Percentiles rank a stretch among this genome's conserved stretches.
These are phyloP conservation scores for Globisporangium paroecandrum DNA, from an alignment of 352 stramenopile species.

Conservation along the genomic window DNA sequence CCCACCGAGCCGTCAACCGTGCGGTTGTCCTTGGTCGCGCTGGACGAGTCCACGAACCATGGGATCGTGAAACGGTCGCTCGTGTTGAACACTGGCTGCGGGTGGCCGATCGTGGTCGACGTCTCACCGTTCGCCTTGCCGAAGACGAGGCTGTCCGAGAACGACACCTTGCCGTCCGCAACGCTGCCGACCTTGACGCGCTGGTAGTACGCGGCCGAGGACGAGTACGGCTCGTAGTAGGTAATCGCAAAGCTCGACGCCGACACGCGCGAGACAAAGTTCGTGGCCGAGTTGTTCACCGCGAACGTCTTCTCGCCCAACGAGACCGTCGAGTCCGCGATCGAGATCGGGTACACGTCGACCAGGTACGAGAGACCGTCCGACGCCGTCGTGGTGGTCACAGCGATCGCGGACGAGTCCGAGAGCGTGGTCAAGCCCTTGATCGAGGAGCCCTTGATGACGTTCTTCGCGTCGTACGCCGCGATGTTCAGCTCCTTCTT, in stretches of 20 bases:
- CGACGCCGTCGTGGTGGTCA: constrained; percentile 44
- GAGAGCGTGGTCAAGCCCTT: constrained; percentile 67
- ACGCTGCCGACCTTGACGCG: constrained; percentile 52
- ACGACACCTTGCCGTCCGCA: constrained; percentile 47
- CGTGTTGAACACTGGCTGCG: constrained; percentile 59
- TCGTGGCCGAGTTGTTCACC: constrained; percentile 61
- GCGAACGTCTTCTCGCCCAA: constrained; percentile 43
- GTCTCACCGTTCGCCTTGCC: constrained; percentile 41
- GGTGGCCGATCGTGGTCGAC: constrained; percentile 52
- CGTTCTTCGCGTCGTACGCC: constrained; percentile 37
- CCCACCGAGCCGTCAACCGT: constrained; percentile 39
- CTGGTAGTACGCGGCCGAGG: constrained; percentile 47
- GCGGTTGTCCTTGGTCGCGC: constrained; percentile 44
- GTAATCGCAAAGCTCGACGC: constrained; percentile 57
- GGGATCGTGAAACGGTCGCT: constrained; percentile 60
- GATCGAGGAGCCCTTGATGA: constrained; percentile 46
- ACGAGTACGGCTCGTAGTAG: constrained; percentile 67
- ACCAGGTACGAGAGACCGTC: constrained; percentile 37
- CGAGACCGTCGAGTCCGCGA: constrained; percentile 37
- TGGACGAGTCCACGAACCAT: constrained; percentile 55
- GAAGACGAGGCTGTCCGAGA: constrained; percentile 55
- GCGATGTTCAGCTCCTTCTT: constrained; percentile 52
- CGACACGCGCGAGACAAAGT: constrained; percentile 63
- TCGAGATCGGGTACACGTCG: constrained; percentile 47
- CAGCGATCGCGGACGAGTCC: constrained; percentile 43